These are phyloP conservation scores for Malus orientalis DNA, from an alignment of 306 rosid genomes.

Conservation along the genomic window DNA sequence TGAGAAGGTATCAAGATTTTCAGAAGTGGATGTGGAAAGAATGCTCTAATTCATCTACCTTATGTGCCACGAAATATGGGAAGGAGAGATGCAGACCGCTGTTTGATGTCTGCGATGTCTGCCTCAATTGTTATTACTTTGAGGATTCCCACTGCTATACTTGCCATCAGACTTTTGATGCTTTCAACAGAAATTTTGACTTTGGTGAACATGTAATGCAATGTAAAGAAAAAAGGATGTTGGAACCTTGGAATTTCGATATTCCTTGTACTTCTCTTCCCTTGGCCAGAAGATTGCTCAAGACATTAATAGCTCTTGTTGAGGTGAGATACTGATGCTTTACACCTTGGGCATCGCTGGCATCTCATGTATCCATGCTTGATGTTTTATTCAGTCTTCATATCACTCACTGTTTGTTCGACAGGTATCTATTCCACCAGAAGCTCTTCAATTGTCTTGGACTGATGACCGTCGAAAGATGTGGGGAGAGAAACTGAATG, in stretches of 20 bases:
- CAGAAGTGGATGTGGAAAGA: slow-evolving; percentile 92
- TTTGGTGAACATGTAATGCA: slow-evolving; percentile 58
- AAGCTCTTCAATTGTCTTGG: slow-evolving; percentile 78
- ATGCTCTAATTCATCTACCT: slow-evolving; percentile 51
- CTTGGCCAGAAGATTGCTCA: slow-evolving; percentile 63
- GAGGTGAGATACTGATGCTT: slow-evolving; percentile 58
- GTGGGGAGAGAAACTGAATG: slow-evolving; percentile 71
- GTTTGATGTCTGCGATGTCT: slow-evolving; percentile 60
- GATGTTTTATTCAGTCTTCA: background rate
- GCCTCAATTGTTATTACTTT: slow-evolving; percentile 50
- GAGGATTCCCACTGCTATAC: slow-evolving; percentile 75
- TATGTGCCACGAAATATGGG: slow-evolving; percentile 66
- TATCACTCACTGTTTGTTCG: slow-evolving; percentile 15
- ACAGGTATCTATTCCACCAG: slow-evolving; percentile 72
- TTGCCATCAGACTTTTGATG: slow-evolving; percentile 60
- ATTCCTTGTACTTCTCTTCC: slow-evolving; percentile 61
- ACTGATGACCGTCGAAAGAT: slow-evolving; percentile 48
- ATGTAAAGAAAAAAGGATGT: slow-evolving; percentile 45
- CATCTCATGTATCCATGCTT: background rate
- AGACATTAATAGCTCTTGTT: slow-evolving; percentile 54
- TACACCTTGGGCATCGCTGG: background rate
- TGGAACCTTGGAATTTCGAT: slow-evolving; percentile 28
- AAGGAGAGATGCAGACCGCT: slow-evolving; percentile 60
- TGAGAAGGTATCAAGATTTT: slow-evolving; percentile 77
- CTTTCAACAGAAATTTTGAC: slow-evolving; percentile 33